Evolutionary conservation across 768 basidiomycete species (phyloP).

Genomic region (Suillus variegatus): DNA sequence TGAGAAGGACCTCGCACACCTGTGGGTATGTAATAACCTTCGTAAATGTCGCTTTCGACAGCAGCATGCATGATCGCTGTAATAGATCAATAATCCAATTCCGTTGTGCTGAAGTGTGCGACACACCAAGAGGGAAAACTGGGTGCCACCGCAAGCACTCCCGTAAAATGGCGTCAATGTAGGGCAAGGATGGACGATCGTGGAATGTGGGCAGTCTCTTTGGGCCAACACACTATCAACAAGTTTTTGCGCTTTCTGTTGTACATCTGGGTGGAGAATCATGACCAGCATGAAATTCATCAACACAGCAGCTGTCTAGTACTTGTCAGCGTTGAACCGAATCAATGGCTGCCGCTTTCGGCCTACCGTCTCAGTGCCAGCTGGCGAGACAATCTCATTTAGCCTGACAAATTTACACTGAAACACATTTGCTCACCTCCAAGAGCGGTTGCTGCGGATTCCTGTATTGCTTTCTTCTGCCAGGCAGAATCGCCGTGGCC

Average conservation of each 20-base stretch:
- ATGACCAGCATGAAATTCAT: conserved; percentile 16
- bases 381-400: neutral
- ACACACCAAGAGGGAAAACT: conserved; percentile 18
- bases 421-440: neutral
- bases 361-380: conserved; percentile 9
- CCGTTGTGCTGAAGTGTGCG: neutral
- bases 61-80: conserved; percentile 23
- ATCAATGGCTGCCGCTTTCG: neutral
- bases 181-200: conserved; percentile 17
- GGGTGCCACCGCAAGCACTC: conserved; percentile 16
- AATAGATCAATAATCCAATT: neutral
- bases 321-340: neutral
- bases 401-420: neutral
- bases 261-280: conserved; percentile 17
- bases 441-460: conserved; percentile 6
- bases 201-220: conserved; percentile 16
- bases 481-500: neutral
- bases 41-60: conserved; percentile 39
- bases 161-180: conserved; percentile 16
- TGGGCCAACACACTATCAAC: conserved; percentile 15
- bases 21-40: conserved; percentile 51
- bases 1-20: conserved; percentile 26
- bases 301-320: conserved; percentile 6
- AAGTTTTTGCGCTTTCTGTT: conserved; percentile 30
- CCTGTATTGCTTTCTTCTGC: conserved; percentile 7